A percentile compares a stretch with the other conserved stretches of the same genome.
phyloP scores from a whole-genome alignment of 2,329 filamentous ascomycete genomes.

The Fusarium torulosum region DNA sequence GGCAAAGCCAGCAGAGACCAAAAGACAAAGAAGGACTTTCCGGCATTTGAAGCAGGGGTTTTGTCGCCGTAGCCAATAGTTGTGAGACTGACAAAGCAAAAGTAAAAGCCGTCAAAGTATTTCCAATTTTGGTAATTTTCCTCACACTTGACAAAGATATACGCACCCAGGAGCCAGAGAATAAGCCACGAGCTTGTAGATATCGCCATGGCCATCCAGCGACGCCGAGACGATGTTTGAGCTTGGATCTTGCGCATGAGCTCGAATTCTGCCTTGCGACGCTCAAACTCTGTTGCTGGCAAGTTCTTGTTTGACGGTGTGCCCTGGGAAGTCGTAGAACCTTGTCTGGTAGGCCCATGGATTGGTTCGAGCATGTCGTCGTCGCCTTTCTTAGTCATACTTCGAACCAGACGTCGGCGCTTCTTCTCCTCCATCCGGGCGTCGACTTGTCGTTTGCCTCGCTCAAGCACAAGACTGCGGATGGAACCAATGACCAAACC shows the following conservation, averaged over 20 bases:
- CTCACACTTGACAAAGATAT: constrained; percentile 74
- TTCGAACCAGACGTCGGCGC: constrained; percentile 61
- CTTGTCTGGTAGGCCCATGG: constrained; percentile 23
- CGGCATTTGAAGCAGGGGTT: constrained; percentile 80
- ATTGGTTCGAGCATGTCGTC: constrained; percentile 66
- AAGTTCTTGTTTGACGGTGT: constrained; percentile 20
- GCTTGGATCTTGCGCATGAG: constrained; percentile 86
- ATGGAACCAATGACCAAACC: constrained; percentile 87
- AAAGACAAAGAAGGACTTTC: constrained; percentile 90
- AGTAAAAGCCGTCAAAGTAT: constrained; percentile 88
- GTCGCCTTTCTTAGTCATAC: constrained; percentile 60
- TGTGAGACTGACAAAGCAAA: constrained; percentile 83
- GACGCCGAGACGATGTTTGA: constrained; percentile 72
- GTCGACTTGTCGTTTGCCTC: constrained; percentile 65
- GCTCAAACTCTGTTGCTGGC: constrained; percentile 62
- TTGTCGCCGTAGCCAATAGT: constrained; percentile 91
- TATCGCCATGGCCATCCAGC: constrained; percentile 79
- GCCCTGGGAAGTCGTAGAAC: constrained; percentile 16
- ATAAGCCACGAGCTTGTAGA: constrained; percentile 77
- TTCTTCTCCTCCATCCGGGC: constrained; percentile 72
- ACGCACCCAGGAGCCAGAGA: constrained; percentile 84
- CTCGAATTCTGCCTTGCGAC: constrained; percentile 77
- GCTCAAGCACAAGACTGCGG: constrained; percentile 72
- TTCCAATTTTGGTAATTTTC: constrained; percentile 69
- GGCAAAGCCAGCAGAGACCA: constrained; percentile 90